Conservation (phyloP, 345 rosid genomes). For the Gynandropsis gynandra region DNA sequence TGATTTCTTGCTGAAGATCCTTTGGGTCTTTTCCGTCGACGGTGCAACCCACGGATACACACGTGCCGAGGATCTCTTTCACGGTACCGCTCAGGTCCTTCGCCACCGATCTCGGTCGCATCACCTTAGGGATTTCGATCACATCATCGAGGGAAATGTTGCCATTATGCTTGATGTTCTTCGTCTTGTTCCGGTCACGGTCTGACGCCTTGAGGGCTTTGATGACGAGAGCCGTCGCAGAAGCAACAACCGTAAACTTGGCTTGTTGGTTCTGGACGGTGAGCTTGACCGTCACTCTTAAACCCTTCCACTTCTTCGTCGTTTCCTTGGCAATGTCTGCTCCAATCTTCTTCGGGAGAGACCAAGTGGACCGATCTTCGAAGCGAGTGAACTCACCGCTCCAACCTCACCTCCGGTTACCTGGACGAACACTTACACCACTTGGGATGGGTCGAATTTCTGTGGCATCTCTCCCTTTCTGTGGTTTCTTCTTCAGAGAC, state of each 20-base stretch:
- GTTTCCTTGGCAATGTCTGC: conserved; percentile 74
- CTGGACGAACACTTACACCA: conserved; percentile 59
- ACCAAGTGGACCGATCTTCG: too few species aligned
- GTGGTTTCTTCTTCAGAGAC: conserved; percentile 12
- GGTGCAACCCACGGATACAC: too few species aligned
- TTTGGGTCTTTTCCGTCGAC: too few species aligned
- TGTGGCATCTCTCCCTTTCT: conserved; percentile 44
- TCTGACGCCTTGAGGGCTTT: conserved; percentile 56
- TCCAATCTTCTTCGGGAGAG: conserved; percentile 70
- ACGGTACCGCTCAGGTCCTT: too few species aligned
- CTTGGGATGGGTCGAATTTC: conserved; percentile 54
- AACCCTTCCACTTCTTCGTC: conserved; percentile 66
- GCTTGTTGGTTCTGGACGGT: conserved; percentile 74
- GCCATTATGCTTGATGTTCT: conserved; percentile 39
- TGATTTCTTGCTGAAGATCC: conserved; percentile 46
- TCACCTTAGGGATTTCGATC: conserved; percentile 45
- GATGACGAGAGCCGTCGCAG: conserved; percentile 56
- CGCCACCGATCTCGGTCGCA: conserved; percentile 48
- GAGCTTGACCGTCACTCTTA: too few species aligned
- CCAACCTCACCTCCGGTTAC: conserved; percentile 70
- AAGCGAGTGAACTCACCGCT: conserved; percentile 59
- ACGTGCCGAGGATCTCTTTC: too few species aligned
- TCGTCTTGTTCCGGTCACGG: too few species aligned
- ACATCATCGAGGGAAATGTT: conserved; percentile 49
- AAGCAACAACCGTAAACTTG: conserved; percentile 52